Evolutionary conservation across 345 rosid species (phyloP), one percentile per base, ranked within the genome.

Genomic region (Eucalyptus albens): DNA sequence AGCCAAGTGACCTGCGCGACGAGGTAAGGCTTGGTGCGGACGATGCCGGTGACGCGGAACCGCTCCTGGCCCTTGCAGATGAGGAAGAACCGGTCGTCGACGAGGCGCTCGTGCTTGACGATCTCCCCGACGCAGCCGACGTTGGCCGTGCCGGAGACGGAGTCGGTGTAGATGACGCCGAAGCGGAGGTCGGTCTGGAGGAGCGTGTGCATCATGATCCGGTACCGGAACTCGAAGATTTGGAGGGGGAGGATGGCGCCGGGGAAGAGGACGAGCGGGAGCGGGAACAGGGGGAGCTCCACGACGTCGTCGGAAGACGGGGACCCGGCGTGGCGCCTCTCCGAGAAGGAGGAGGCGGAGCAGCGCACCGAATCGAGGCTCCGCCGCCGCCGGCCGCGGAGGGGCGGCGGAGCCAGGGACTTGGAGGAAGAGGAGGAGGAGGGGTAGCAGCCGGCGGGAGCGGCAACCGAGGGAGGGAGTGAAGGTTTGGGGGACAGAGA

Each of bases 201-300:
- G 90, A 97, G 98, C 6, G 99, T 96, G 92, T 97, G 97, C 98
- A 97, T 96, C 99, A 96, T 96, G 93, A 96, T 96, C 88, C 99
- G 97, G 95, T 96, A 96, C n/a, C 99, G 99, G 95, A 96, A 96
- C 89, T 97, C 99, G 91, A 97, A 96, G 93, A 97, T 97, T 94
- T 97, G 99, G 29, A 97, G 97, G 37, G 99, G 99, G 44, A 97
- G 95, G 88, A 96, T 94, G 1, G 99, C 97, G 13, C 99, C 99
- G 10, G 99, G 99, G 94, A 97, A 97, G 90, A 95, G 97, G 24
- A 97, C 99, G 8, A 97, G 93, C 1, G 98, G 97, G 51, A 97
- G 97, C 19, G 99, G 99, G 90, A 97, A 97, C 11, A 96, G 92
- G 47, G 99, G 99, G 33, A 97, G 95, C 92, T 96, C 98, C 4